A percentile compares a stretch with the other conserved stretches of the same genome.
These are phyloP conservation scores for Protea cynaroides DNA, from an alignment of 164 flowering plant species.

Conservation along the genomic window DNA sequence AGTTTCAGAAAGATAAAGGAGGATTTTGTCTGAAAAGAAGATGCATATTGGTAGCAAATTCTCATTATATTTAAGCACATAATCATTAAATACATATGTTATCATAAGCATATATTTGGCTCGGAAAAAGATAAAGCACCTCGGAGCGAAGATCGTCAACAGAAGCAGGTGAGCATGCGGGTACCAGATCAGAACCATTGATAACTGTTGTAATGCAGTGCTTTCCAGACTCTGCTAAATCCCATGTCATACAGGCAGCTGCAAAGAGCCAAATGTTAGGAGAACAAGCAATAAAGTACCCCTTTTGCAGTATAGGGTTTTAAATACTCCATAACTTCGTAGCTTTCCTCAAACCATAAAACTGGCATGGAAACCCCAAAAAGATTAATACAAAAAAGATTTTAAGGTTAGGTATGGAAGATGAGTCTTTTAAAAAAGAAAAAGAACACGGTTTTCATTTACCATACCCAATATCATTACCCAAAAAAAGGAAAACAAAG, in stretches of 20 bases:
- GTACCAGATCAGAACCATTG: slow-evolving; percentile 94
- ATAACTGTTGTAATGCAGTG: slow-evolving; percentile 76
- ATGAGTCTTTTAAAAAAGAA: too few species aligned
- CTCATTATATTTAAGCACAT: neutral
- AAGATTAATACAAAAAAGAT: too few species aligned
- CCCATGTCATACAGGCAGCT: slow-evolving; percentile 99
- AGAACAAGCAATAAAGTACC: neutral
- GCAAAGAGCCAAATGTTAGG: slow-evolving; percentile 17
- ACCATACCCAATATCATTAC: too few species aligned
- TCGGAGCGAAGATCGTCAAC: slow-evolving; percentile 90
- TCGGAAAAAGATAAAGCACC: slow-evolving; percentile 35
- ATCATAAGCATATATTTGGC: slow-evolving; percentile 6
- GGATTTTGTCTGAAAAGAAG: neutral
- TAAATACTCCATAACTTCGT: neutral
- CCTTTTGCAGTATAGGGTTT: neutral
- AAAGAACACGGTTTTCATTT: too few species aligned
- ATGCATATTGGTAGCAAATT: neutral
- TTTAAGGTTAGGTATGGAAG: too few species aligned
- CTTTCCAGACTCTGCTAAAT: slow-evolving; percentile 94
- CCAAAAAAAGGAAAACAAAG: too few species aligned
- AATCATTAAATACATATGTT: neutral
- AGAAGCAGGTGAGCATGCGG: slow-evolving; percentile 87
- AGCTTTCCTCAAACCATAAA: neutral
- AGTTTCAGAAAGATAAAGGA: neutral
- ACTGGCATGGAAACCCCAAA: too few species aligned